Base-by-base conservation (phyloP, 1,284 basidiomycete species). In the Cystobasidium slooffiae region DNA sequence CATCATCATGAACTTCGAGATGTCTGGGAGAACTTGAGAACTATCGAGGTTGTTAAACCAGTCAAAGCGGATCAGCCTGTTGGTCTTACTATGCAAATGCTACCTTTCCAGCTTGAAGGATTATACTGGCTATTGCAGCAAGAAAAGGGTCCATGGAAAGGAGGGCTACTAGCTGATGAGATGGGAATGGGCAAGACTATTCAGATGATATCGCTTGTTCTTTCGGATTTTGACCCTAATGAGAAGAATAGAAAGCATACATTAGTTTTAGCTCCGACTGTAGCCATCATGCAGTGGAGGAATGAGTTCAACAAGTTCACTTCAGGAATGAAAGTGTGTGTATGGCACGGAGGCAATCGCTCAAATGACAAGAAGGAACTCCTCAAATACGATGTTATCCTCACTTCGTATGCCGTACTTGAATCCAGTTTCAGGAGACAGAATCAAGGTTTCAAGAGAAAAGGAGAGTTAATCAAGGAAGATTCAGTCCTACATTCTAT, bases 141-240 rank as follows among this genome's bases (percentile, higher is more conserved):
- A 84, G 97, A 99, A 83, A 85, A 89, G 74, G 88, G 92, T 3
- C 83, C 88, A 6, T 98, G 95, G 93, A 86, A 86, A 62, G 96
- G 97, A 53, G 97, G 96, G 12, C 90, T 99, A 88, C 86, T 99
- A 68, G 94, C 96, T 44, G 93, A 95, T 80, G 93, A 95, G 83
- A 93, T 93, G 92, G 93, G 93, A 49, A 97, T 98, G 96, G 96
- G 96, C 43, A 98, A 98, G 84, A 99, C 96, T 0, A 97, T 99
- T 76, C 97, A 99, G 81, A 95, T 96, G 79, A 95, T 99, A 65
- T 88, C 94, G 2, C 86, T 99, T 44, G 86, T 99, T 47, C 88
- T 96, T 1, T 90, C 90, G 0, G 91, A 93, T 81, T 83, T 51
- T 24, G 44, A 66, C 37, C 37, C 49, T 20, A 53, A 62, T 47